Base-by-base conservation (phyloP, 768 basidiomycete species). In the Harrya chromipes region DNA sequence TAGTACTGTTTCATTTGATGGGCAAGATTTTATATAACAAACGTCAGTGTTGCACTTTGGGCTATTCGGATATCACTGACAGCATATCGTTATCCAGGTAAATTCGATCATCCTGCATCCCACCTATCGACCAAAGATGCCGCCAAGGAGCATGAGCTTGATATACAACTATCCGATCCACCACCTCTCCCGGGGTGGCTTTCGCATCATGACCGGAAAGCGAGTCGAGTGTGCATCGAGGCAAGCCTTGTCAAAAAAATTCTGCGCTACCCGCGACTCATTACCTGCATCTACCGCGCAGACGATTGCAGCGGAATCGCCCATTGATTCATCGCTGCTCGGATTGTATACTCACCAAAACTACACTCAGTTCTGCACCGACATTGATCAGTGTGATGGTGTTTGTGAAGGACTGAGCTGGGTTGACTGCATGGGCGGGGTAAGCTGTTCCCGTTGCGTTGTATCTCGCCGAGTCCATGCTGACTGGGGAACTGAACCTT, bases 1-100 rank as follows among this genome's bases (percentile, higher is more conserved):
- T 99, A 14, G 83, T 81, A 10, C 70, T 99, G 43, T 99, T 99
- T 64, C 97, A 97, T 69, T 69, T 97, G 16, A 73, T 99, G 42
- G 97, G 97, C 14, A 95, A 90, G 70, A 80, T 98, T 1, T 66
- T 98, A 41, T 98, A 97, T 64, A 97, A 95, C 67, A 99, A 98
- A 69, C 83, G 97, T 97, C 16, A 16, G 47, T 3, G 12, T 29
- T 33, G 7, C 13, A 2, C 42, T 34, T 44, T 3, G 12, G 26
- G 4, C 17, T 1, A 5, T 21, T 13, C 11, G 4, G 16, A 14
- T 21, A 24, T 40, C 19, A n/a, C 36, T 58, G 26, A 67, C 31
- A 13, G 14, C 23, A 36, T 9, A 8, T n/a, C 6, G 26, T 34
- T 26, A 23, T 52, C 11, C 57, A 93, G 90, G 90, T 7, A 90